phyloP scores from a whole-genome alignment of 352 stramenopile species.

The Pythium periplocum region DNA sequence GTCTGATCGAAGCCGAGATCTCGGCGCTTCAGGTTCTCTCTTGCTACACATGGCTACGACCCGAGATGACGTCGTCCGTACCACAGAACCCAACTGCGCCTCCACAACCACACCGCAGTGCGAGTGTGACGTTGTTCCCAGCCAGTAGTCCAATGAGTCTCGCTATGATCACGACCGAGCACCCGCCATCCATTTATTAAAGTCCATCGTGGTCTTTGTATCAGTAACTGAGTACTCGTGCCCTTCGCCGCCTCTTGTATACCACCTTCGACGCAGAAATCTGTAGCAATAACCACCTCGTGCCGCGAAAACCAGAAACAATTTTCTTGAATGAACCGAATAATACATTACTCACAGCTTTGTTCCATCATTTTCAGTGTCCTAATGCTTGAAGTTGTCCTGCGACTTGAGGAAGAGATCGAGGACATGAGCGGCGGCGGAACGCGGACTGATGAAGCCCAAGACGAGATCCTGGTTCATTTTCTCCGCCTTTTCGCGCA shows the following conservation, averaged over 20 bases:
- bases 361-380: too few relatives aligned
- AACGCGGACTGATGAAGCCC: conserved; percentile 62
- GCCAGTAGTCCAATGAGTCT: conserved; percentile 20
- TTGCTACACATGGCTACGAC: conserved; percentile 60
- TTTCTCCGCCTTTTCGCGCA: conserved; percentile 40
- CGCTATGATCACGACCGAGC: conserved; percentile 52
- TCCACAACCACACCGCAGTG: neutral
- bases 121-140: conserved; percentile 3
- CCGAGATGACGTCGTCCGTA: too few relatives aligned
- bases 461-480: conserved; percentile 60
- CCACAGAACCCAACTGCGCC: too few relatives aligned
- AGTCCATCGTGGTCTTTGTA: neutral
- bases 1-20: conserved; percentile 72
- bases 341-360: too few relatives aligned
- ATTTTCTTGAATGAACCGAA: too few relatives aligned
- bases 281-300: too few relatives aligned
- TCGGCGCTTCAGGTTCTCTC: conserved; percentile 79
- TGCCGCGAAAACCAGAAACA: too few relatives aligned
- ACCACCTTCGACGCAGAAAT: too few relatives aligned
- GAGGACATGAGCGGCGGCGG: conserved; percentile 48
- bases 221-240: too few relatives aligned
- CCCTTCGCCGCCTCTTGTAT: too few relatives aligned
- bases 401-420: conserved; percentile 56
- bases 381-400: conserved; percentile 1
- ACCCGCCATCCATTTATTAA: conserved; percentile 62